Evolutionary conservation across 441 rosid genomes (phyloP), one percentile per base, ranked within the genome.

Genomic region (Populus hybrid): DNA sequence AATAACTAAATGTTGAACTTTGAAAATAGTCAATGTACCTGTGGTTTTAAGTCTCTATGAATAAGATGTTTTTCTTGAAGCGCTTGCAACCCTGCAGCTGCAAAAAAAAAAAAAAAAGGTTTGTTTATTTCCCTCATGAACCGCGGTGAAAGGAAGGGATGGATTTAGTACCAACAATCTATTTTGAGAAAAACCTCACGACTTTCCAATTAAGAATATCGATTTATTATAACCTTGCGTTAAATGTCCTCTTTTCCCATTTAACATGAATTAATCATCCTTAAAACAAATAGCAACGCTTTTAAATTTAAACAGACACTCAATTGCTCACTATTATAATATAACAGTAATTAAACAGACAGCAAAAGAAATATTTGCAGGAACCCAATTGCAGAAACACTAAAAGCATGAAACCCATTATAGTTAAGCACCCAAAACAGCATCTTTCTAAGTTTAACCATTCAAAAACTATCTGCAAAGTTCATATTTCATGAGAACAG

Each of bases 11-110:
- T 35, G 32, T 32, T 46, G 32, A 78, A 26, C 59, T 72, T 73
- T 7, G 74, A 69, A 42, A 30, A 50, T 21, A 53, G 78, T 67
- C 26, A 32, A 3, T 46, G 70, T 66, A 92, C 97, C 95, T 93
- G 95, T 30, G 97, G 98, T 84, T 93, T 93, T 82, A 93, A 89
- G 87, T 92, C 98, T 77, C 97, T 77, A 74, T 93, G 98, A 77
- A 93, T 90, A 79, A 86, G 89, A 84, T 92, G 92, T 74, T 90
- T 92, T 84, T 89, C 90, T 75, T 90, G 92, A 85, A 93, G 97
- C 75, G 89, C 97, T 85, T 90, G 90, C 85, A 93, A 83, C 28
- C 98, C 95, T 72, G 91, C 88, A 84, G 97, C 98, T 93, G 89
- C 87, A 85, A 78, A 8, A 21, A 64, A 42, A 30, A 36, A 50